Base-by-base conservation (phyloP, 352 stramenopile genomes). In the Blastocystis sp. region DNA sequence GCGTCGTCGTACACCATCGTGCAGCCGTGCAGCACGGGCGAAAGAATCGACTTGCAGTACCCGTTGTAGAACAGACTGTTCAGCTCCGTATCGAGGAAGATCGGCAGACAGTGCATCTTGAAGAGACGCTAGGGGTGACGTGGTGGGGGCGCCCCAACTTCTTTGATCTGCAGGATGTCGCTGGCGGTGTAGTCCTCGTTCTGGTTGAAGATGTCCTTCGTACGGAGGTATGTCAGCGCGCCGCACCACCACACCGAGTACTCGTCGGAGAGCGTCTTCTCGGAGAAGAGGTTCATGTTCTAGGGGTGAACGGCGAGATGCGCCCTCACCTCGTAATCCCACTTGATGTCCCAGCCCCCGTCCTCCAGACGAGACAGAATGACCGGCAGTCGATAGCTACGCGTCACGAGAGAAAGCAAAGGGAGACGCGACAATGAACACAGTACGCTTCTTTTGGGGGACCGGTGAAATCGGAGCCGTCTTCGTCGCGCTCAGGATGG, bases 211-310 rank as follows among this genome's bases (percentile, higher is more conserved):
- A 89, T 79, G 59, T 89, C 50, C n/a, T 37, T 80, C 37, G 79
- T 89, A 31, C 60, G 63, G 10, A 89, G 67, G 62, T 79, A 89
- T 16, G 79, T 89, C 41, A 89, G 55, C 4, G 79, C 62, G 55
- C 79, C 79, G 39, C 63, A 89, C 79, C 79, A 89, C 79, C 79
- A 89, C 21, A 89, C 79, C 4, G 31, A 37, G 61, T 85, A 67
- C 13, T 85, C 41, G 31, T 85, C 55, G 21, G 51, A 62, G 21
- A 85, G 45, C 33, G 65, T 85, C 29, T 85, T 51, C 31, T 85
- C 60, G 21, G 74, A 85, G 51, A 85, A 85, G 12, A 85, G 51
- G 45, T 85, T 45, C 74, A 85, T 85, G 61, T 63, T 70, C 74
- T 85, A 69, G 16, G 21, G 55, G 24, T 62, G 31, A 51, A 50